Evolutionary conservation across 768 basidiomycete species (phyloP).

Genomic region (Naganishia vishniacii): DNA sequence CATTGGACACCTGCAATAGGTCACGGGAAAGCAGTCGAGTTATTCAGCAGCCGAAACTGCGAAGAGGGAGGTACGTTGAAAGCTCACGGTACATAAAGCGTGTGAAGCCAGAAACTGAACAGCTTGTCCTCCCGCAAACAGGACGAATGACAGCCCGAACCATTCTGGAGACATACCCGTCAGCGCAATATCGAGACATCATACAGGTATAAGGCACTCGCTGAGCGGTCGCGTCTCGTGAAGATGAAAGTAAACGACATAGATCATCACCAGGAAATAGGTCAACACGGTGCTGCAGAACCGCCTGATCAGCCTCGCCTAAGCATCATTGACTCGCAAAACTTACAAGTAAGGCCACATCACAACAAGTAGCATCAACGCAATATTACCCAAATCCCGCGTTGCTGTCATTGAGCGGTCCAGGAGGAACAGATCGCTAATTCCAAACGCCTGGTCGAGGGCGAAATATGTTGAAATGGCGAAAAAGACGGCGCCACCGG

Average conservation of each 20-base stretch:
- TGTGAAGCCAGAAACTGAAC: slow-evolving; percentile 74
- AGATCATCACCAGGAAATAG: slow-evolving; percentile 71
- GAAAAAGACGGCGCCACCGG: slow-evolving; percentile 68
- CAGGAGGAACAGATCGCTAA: slow-evolving; percentile 43
- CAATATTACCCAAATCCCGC: slow-evolving; percentile 58
- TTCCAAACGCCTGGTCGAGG: slow-evolving; percentile 57
- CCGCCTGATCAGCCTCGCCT: neutral
- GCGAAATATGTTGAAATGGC: slow-evolving; percentile 73
- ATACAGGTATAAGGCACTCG: slow-evolving; percentile 35
- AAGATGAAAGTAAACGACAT: slow-evolving; percentile 69
- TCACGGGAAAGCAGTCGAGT: neutral
- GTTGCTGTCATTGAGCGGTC: slow-evolving; percentile 59
- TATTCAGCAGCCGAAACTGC: too few species aligned
- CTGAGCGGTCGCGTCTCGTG: slow-evolving; percentile 72
- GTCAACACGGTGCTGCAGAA: slow-evolving; percentile 59
- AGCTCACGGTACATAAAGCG: slow-evolving; percentile 65
- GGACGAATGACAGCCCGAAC: slow-evolving; percentile 65
- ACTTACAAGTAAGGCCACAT: slow-evolving; percentile 72
- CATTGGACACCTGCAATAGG: slow-evolving; percentile 50
- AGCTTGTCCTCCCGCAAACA: slow-evolving; percentile 75
- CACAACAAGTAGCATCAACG: slow-evolving; percentile 73
- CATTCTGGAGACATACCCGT: slow-evolving; percentile 51
- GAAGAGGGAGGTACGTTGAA: neutral
- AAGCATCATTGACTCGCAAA: neutral
- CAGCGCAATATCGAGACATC: neutral